These are phyloP conservation scores for Candida chilensis DNA, from an alignment of 805 yeast species.

Conservation along the genomic window DNA sequence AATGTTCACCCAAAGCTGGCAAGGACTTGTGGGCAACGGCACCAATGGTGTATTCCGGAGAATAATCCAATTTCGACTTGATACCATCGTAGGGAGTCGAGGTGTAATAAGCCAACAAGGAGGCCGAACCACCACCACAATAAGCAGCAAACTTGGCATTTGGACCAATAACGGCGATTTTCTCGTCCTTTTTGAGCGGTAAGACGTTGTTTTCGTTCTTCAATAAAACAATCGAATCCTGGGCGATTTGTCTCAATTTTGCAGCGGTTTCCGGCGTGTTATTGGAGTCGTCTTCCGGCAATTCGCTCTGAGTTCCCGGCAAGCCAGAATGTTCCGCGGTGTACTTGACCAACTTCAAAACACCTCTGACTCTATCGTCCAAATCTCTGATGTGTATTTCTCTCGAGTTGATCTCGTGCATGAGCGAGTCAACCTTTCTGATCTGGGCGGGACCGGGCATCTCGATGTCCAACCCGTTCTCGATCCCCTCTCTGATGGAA, in stretches of 20 bases:
- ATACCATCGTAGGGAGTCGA: slow-evolving; percentile 43
- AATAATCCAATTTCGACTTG: no score
- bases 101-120: slow-evolving; percentile 36
- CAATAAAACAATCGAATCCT: slow-evolving; percentile 44
- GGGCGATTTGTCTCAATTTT: slow-evolving; percentile 16
- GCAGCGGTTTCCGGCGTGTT: slow-evolving; percentile 12
- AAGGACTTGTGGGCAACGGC: slow-evolving; percentile 2
- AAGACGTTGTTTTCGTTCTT: slow-evolving; percentile 39
- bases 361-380: slow-evolving; percentile 19
- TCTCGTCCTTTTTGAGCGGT: slow-evolving; percentile 35
- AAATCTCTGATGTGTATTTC: slow-evolving; percentile 20
- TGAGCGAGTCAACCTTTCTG: slow-evolving; percentile 14
- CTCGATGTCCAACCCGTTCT: slow-evolving; percentile 34
- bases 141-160: slow-evolving; percentile 40
- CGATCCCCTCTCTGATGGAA: slow-evolving; percentile 21
- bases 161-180: slow-evolving; percentile 50
- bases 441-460: slow-evolving; percentile 36
- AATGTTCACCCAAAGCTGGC: slow-evolving; percentile 4
- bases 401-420: slow-evolving; percentile 17
- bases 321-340: slow-evolving; percentile 15
- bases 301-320: slow-evolving; percentile 14
- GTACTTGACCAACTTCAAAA: slow-evolving; percentile 21
- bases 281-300: slow-evolving; percentile 12
- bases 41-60: slow-evolving; percentile 1
- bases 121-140: slow-evolving; percentile 60